Conservation (phyloP, 2,329 filamentous ascomycete genomes). For the Apiospora arundinis region DNA sequence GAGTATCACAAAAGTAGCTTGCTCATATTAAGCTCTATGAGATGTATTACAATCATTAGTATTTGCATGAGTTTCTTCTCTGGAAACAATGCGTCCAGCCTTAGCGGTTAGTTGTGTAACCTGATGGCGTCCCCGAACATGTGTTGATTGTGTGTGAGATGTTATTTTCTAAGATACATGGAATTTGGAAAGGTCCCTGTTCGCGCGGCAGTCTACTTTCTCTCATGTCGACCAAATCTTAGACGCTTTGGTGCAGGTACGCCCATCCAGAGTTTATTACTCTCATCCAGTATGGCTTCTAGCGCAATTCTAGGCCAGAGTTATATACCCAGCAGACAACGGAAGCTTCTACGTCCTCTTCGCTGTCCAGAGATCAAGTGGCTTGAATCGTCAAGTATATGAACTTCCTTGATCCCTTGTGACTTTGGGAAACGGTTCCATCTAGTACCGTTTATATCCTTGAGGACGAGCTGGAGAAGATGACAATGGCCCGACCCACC, state of each 20-base stretch:
- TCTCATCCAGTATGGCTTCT: background rate
- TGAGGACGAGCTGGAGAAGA: background rate
- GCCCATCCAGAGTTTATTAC: too few species aligned
- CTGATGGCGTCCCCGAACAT: background rate
- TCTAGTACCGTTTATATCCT: background rate
- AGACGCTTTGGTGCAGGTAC: background rate
- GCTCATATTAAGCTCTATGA: background rate
- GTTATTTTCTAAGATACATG: background rate
- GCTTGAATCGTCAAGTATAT: background rate
- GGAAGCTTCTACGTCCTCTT: background rate
- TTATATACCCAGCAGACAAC: background rate
- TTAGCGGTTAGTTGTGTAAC: background rate
- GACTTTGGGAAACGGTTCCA: too few species aligned
- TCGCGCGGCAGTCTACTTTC: background rate
- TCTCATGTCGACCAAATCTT: background rate
- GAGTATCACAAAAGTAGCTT: background rate
- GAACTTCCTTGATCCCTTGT: background rate
- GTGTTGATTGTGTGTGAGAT: background rate
- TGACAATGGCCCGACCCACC: background rate
- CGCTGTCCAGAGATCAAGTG: background rate
- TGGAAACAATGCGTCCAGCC: background rate
- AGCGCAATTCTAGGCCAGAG: background rate
- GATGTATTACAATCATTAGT: background rate
- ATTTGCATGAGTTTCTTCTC: background rate
- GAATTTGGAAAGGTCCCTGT: background rate